Conservation (phyloP, 2,329 filamentous ascomycete genomes). For the Apiospora hydei region DNA sequence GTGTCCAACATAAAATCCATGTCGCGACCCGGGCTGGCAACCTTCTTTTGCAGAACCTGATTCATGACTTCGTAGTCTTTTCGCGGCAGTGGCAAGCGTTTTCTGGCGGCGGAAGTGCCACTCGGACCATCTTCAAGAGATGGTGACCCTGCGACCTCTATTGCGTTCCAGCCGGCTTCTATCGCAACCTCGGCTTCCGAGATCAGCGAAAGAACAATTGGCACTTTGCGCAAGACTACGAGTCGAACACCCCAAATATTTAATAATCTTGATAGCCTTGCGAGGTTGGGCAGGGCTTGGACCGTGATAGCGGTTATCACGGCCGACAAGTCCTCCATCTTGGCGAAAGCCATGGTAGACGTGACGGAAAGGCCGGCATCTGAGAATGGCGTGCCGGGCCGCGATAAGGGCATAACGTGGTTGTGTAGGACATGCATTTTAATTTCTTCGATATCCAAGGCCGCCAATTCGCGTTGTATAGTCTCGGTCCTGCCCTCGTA, state of each 20-base stretch:
- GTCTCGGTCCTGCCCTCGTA: slow-evolving; percentile 79
- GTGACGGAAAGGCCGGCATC: slow-evolving; percentile 51
- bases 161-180: slow-evolving; percentile 69
- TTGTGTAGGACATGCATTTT: slow-evolving; percentile 87
- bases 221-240: slow-evolving; percentile 75
- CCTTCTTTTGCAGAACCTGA: slow-evolving; percentile 69
- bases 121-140: slow-evolving; percentile 28
- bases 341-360: slow-evolving; percentile 63
- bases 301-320: slow-evolving; percentile 90
- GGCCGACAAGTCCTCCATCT: slow-evolving; percentile 88
- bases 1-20: slow-evolving; percentile 88
- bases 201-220: slow-evolving; percentile 71
- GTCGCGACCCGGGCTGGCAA: slow-evolving; percentile 72
- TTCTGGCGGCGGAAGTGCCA: neutral
- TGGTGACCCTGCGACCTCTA: slow-evolving; percentile 46
- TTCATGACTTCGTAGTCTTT: slow-evolving; percentile 66
- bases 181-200: slow-evolving; percentile 71
- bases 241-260: slow-evolving; percentile 81
- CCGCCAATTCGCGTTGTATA: slow-evolving; percentile 73
- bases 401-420: slow-evolving; percentile 71
- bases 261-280: slow-evolving; percentile 75
- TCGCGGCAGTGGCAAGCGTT: slow-evolving; percentile 44
- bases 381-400: slow-evolving; percentile 56
- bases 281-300: slow-evolving; percentile 84
- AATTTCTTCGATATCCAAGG: slow-evolving; percentile 82